Base-by-base conservation (phyloP, 2,329 filamentous ascomycete genomes). In the Penicillium sp. region DNA sequence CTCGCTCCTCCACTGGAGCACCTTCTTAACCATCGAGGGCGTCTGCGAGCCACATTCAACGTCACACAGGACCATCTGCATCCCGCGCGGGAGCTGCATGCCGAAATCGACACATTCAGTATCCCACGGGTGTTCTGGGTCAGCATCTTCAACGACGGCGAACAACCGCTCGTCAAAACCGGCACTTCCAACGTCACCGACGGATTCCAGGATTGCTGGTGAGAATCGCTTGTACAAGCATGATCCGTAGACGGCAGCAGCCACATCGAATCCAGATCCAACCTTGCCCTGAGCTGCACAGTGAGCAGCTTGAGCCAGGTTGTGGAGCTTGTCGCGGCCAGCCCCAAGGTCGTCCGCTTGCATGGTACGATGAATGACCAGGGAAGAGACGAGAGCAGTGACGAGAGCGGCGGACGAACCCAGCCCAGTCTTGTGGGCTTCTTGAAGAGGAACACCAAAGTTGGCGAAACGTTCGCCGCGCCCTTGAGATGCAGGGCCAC, bases 281-380 rank as follows among this genome's bases (percentile, higher is more conserved):
- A 98, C 85, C 72, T 98, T 98, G 23, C 93, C 93, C 74, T 98
- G 93, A 0, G 93, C 93, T 1, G 92, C 89, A 66, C 92, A 96
- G 74, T 98, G 93, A 3, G 89, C 86, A 1, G 88, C 88, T 75
- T 98, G 93, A 0, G 92, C 87, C 44, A 98, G 83, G 71, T 97
- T 97, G 75, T 98, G 93, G 46, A 96, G 79, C 43, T 80, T 80
- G 25, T 76, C 75, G 57, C 78, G 78, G 44, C 83, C 81, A 0
- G 71, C 57, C 0, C 77, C 72, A 18, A 73, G 61, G 47, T 72
- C 70, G 31, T 72, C 69, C 2, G 71, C 67, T 42, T 72, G 70
- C 56, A 73, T 66, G 7, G 71, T 72, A 3, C 71, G 71, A 56
- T 73, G 71, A 42, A 72, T 69, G 32, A 72, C 71, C 28, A 41